These are phyloP conservation scores for Trametes cubensis DNA, from an alignment of 768 basidiomycete species.

Conservation along the genomic window DNA sequence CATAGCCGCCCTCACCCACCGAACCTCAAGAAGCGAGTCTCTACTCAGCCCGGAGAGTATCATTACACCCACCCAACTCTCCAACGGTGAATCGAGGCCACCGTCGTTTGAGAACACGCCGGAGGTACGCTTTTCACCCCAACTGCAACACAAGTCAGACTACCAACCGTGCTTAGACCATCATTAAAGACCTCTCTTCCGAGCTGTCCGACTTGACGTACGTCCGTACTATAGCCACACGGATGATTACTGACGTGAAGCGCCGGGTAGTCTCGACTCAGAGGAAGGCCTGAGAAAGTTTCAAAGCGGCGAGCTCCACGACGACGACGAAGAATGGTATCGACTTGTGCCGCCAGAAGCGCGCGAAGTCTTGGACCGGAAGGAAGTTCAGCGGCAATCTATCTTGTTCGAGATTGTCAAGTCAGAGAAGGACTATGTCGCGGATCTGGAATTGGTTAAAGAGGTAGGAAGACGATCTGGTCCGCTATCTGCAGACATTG, in stretches of 20 bases:
- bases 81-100: slow-evolving; percentile 30
- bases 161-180: slow-evolving; percentile 23
- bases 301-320: slow-evolving; percentile 64
- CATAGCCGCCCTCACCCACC: slow-evolving; percentile 21
- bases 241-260: background rate
- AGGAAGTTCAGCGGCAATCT: slow-evolving; percentile 84
- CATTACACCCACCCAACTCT: slow-evolving; percentile 15
- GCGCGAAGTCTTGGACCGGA: slow-evolving; percentile 66
- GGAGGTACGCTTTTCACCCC: slow-evolving; percentile 24
- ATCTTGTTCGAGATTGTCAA: slow-evolving; percentile 89
- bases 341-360: slow-evolving; percentile 75
- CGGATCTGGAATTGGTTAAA: slow-evolving; percentile 72
- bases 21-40: slow-evolving; percentile 32
- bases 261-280: slow-evolving; percentile 51
- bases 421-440: slow-evolving; percentile 85
- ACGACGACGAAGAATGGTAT: slow-evolving; percentile 83
- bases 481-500: slow-evolving; percentile 2
- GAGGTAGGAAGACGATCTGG: slow-evolving; percentile 48
- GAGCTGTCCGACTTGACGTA: slow-evolving; percentile 32
- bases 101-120: slow-evolving; percentile 33
- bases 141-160: slow-evolving; percentile 1
- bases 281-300: slow-evolving; percentile 68
- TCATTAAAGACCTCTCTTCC: slow-evolving; percentile 23
- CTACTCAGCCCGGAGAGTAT: slow-evolving; percentile 21
- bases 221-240: slow-evolving; percentile 5